A percentile compares a stretch with the other conserved stretches of the same genome.
These are phyloP conservation scores for Ormosia emarginata DNA, from an alignment of 306 rosid species.

Conservation along the genomic window DNA sequence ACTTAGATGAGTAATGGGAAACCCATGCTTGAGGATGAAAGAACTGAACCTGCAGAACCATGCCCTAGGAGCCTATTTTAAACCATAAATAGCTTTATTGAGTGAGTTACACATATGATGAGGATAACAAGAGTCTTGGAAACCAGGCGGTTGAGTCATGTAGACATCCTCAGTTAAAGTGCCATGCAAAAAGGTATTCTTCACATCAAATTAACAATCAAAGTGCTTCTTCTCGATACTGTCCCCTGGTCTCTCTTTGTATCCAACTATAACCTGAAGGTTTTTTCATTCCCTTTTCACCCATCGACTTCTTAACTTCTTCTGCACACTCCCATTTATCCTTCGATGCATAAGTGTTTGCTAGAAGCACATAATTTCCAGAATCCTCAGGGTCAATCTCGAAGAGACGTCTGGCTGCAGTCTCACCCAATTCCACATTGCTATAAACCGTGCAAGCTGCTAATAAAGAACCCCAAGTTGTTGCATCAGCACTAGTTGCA, in stretches of 20 bases:
- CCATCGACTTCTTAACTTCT: slow-evolving; percentile 50
- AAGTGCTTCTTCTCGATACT: background rate
- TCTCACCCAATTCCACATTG: slow-evolving; percentile 60
- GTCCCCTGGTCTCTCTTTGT: slow-evolving; percentile 8
- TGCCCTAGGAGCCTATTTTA: no score
- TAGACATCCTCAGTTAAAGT: background rate
- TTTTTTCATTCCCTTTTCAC: slow-evolving; percentile 45
- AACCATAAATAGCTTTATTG: background rate
- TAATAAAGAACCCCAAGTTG: slow-evolving; percentile 66
- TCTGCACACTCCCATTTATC: slow-evolving; percentile 62
- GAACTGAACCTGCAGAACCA: no score
- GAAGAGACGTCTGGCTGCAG: slow-evolving; percentile 56
- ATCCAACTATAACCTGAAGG: slow-evolving; percentile 62
- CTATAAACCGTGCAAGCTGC: slow-evolving; percentile 71
- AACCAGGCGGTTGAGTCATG: background rate
- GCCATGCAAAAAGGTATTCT: background rate
- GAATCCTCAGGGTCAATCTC: slow-evolving; percentile 52
- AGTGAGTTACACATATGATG: background rate
- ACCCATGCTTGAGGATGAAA: no score
- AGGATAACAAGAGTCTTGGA: background rate
- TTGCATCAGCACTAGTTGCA: slow-evolving; percentile 43
- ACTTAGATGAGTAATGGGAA: no score
- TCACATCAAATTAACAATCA: background rate
- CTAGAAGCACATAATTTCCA: slow-evolving; percentile 66
- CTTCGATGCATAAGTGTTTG: slow-evolving; percentile 57